phyloP scores from a whole-genome alignment of 768 basidiomycete genomes.

The Dendrothele bispora region DNA sequence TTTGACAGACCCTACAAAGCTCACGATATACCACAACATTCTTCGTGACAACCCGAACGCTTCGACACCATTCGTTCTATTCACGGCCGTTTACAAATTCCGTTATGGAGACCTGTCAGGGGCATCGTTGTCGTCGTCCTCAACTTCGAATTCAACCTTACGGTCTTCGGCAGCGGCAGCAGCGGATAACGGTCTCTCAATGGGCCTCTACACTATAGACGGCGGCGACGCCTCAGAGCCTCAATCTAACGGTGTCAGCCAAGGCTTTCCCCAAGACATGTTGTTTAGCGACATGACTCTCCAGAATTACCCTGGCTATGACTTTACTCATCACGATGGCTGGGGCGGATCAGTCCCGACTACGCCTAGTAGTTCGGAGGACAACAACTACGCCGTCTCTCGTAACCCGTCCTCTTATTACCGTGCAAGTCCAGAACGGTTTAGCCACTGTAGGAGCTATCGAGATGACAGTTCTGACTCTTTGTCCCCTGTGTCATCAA shows the following conservation, averaged over 20 bases:
- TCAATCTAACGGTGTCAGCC: neutral
- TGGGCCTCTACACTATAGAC: conserved; percentile 1
- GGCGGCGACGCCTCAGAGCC: too few species aligned
- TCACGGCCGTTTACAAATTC: conserved; percentile 63
- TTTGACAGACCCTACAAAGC: conserved; percentile 60
- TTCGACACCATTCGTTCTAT: conserved; percentile 33
- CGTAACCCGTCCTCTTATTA: conserved; percentile 1
- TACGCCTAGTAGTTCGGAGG: conserved; percentile 3
- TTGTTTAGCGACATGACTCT: neutral
- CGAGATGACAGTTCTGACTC: neutral
- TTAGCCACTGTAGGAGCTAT: too few species aligned
- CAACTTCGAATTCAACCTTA: neutral
- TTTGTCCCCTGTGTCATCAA: neutral
- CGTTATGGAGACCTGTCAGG: conserved; percentile 30
- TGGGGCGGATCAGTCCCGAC: neutral
- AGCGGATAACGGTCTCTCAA: too few species aligned
- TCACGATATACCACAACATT: conserved; percentile 68
- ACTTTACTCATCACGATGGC: neutral
- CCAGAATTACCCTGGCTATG: too few species aligned
- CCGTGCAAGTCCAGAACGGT: neutral
- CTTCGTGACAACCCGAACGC: conserved; percentile 27
- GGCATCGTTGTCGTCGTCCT: conserved; percentile 13
- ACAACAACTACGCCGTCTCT: neutral
- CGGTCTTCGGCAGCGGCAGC: too few species aligned
- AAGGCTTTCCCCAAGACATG: neutral